A percentile compares a stretch with the other conserved stretches of the same genome.
These are phyloP conservation scores for Globisporangium alternatum DNA, from an alignment of 352 stramenopile genomes.

Conservation along the genomic window DNA sequence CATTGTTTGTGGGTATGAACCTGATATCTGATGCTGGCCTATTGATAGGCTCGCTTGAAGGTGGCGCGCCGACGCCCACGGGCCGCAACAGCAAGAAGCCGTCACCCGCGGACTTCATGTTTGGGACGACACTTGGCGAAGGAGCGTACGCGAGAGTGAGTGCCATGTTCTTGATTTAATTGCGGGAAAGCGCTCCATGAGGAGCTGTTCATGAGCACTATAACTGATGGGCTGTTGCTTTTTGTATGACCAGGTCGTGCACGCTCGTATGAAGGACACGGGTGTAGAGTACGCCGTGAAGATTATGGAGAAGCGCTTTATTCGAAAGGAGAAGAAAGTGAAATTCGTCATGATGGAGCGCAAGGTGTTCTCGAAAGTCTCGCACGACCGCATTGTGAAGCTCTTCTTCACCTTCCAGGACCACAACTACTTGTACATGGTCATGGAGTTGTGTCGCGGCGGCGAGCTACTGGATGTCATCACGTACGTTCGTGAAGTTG, in stretches of 20 bases:
- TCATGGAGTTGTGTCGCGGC: constrained; percentile 87
- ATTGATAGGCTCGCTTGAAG: constrained; percentile 30
- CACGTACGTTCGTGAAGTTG: constrained; percentile 45
- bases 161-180: constrained; percentile 12
- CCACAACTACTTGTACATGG: constrained; percentile 89
- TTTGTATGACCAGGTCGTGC: constrained; percentile 48
- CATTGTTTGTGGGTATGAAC: neutral
- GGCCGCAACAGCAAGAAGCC: constrained; percentile 63
- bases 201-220: neutral
- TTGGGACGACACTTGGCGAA: constrained; percentile 84
- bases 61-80: constrained; percentile 24
- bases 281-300: constrained; percentile 87
- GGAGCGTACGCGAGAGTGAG: constrained; percentile 79
- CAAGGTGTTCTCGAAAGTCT: constrained; percentile 88
- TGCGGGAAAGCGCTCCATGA: neutral
- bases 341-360: constrained; percentile 92
- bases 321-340: constrained; percentile 90
- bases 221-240: neutral
- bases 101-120: constrained; percentile 87
- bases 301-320: constrained; percentile 92
- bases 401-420: constrained; percentile 91
- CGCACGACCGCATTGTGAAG: constrained; percentile 87
- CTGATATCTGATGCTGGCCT: neutral
- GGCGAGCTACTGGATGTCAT: constrained; percentile 87
- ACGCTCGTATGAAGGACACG: constrained; percentile 88